Evolutionary conservation across 2,329 filamentous ascomycete genomes (phyloP).

Genomic region (Pseudogymnoascus sp.): DNA sequence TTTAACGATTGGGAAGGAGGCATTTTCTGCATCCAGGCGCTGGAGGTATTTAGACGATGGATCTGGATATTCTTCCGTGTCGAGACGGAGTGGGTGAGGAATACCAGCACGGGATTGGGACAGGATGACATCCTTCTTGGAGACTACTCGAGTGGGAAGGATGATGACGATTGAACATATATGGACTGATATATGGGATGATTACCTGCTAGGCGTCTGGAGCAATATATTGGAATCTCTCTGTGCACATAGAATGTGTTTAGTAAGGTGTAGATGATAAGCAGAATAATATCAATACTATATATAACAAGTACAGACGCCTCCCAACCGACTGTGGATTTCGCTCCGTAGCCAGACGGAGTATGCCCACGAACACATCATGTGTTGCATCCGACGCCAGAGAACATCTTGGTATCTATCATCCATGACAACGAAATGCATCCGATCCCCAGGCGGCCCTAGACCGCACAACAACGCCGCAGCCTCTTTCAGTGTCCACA

Average conservation of each 20-base stretch:
- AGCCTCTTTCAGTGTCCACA: background rate
- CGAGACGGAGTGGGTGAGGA: slow-evolving; percentile 82
- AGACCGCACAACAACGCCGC: background rate
- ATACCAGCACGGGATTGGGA: slow-evolving; percentile 39
- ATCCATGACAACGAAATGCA: background rate
- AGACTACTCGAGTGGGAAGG: slow-evolving; percentile 59
- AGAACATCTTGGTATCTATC: slow-evolving; percentile 2
- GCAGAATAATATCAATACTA: slow-evolving; percentile 5
- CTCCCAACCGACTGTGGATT: background rate
- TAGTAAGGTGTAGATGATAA: background rate
- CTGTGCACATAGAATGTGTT: background rate
- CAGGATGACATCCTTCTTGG: slow-evolving; percentile 67
- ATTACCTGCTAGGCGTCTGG: background rate
- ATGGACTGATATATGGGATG: background rate
- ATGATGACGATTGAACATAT: slow-evolving; percentile 40
- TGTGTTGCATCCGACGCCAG: background rate
- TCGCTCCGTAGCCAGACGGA: slow-evolving; percentile 2
- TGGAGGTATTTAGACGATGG: slow-evolving; percentile 85
- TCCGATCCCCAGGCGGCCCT: background rate
- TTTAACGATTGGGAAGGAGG: slow-evolving; percentile 81
- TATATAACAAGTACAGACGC: slow-evolving; percentile 2
- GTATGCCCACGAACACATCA: background rate
- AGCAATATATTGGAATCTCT: background rate
- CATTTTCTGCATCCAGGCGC: slow-evolving; percentile 76
- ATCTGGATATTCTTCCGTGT: slow-evolving; percentile 95